Base-by-base conservation (phyloP, 805 yeast species). In the Lipomyces spencermartinsiae region DNA sequence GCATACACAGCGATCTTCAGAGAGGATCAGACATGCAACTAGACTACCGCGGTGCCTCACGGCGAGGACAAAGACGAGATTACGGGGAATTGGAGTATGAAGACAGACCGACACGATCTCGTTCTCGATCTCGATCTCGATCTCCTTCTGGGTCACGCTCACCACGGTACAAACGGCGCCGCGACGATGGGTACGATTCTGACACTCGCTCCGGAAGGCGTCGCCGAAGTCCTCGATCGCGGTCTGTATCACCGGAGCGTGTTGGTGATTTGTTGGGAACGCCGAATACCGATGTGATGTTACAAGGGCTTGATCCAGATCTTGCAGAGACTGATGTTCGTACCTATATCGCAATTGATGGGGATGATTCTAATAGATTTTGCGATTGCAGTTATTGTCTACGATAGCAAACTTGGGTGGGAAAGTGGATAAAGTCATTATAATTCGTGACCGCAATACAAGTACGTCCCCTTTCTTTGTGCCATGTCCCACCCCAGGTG, bases 361-460 rank as follows among this genome's bases (percentile, higher is more conserved):
- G 22, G 33, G 25, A 51, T 12, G 51, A n/a, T n/a, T 10, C 25
- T 51, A 25, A n/a, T 10, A 58, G 34, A 29, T n/a, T 10, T n/a
- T 10, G 34, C 19, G 34, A 19, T 7, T 57, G 14, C 29, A 64
- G 67, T 12, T 64, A 43, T 29, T 35, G n/a, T 39, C 54, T 29
- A 31, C 53, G 22, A 58, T 68, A 4, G 19, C 25, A 25, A 60
- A 29, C 14, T 29, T 34, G 14, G 63, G 63, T 14, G 58, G 19
- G 14, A 68, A 63, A 33, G 35, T 64, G 8, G 37, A 49, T n/a
- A 54, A 59, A 31, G 65, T 63, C 29, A 62, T 60, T n/a, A 56
- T 68, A 31, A 67, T 67, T 46, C 62, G 71, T 12, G 71, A 68
- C 19, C 43, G 61, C n/a, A 33, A 53, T 9, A 66, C 67, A 4